phyloP scores from a whole-genome alignment of 1,139 yeast species.

The Fermentozyma sake region DNA sequence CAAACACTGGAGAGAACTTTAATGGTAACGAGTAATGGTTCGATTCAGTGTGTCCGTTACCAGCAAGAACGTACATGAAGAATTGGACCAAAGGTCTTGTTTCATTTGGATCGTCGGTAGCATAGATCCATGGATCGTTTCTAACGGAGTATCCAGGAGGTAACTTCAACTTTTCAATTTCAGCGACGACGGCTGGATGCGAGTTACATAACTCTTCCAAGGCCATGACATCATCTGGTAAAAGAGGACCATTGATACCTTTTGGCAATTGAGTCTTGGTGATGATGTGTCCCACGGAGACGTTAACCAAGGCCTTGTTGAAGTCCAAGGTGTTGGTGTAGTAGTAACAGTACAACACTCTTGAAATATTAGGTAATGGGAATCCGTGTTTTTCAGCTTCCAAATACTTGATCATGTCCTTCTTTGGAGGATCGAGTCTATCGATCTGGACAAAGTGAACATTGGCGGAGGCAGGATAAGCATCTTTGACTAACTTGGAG shows the following conservation, averaged over 20 bases:
- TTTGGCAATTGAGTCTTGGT: constrained; percentile 53
- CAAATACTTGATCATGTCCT: constrained; percentile 62
- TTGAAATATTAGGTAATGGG: constrained; percentile 53
- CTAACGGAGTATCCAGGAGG: constrained; percentile 56
- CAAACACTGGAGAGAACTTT: constrained; percentile 79
- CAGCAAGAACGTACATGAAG: constrained; percentile 72
- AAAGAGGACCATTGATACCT: constrained; percentile 71
- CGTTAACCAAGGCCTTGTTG: constrained; percentile 72
- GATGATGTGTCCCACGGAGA: constrained; percentile 59
- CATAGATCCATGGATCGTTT: constrained; percentile 87
- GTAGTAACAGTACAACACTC: constrained; percentile 67
- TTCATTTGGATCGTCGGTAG: constrained; percentile 64
- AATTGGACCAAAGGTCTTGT: constrained; percentile 64
- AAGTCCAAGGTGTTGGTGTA: constrained; percentile 53
- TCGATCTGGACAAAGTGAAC: constrained; percentile 74
- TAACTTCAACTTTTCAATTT: constrained; percentile 58
- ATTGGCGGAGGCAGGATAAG: constrained; percentile 41
- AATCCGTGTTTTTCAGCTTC: constrained; percentile 65
- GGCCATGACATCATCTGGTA: constrained; percentile 61
- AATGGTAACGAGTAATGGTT: constrained; percentile 84
- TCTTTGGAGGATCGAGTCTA: constrained; percentile 78
- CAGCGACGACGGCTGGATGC: constrained; percentile 60
- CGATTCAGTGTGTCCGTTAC: constrained; percentile 67
- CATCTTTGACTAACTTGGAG: constrained; percentile 58
- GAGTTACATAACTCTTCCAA: constrained; percentile 48